Percentiles rank a stretch among this genome's conserved stretches.
These are phyloP conservation scores for Cladosporium sp. DNA, from an alignment of 2,329 filamentous ascomycete species.

Conservation along the genomic window DNA sequence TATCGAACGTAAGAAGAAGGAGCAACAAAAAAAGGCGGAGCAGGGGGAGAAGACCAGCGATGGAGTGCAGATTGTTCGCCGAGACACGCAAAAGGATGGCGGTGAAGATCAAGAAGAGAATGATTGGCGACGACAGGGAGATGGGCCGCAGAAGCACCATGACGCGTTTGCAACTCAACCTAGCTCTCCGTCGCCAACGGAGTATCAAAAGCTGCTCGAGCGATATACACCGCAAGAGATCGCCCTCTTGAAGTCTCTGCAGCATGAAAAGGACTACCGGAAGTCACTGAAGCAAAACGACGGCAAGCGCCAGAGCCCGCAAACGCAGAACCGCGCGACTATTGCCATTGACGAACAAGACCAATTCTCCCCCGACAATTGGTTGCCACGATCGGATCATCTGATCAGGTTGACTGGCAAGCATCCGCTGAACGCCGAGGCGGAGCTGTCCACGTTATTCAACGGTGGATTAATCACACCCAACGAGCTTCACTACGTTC, in stretches of 20 bases:
- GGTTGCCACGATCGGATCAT: slow-evolving; percentile 46
- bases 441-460: slow-evolving; percentile 40
- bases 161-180: slow-evolving; percentile 32
- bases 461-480: slow-evolving; percentile 49
- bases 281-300: slow-evolving; percentile 40
- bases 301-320: slow-evolving; percentile 38
- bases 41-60: slow-evolving; percentile 17
- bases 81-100: slow-evolving; percentile 19
- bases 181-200: too few relatives aligned
- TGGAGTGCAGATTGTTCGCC: neutral
- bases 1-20: slow-evolving; percentile 34
- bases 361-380: slow-evolving; percentile 51
- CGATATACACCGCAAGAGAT: slow-evolving; percentile 42
- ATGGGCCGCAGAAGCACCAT: slow-evolving; percentile 34
- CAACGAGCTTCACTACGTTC: slow-evolving; percentile 49
- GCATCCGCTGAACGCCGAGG: slow-evolving; percentile 51
- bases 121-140: slow-evolving; percentile 29
- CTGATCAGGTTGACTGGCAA: slow-evolving; percentile 51
- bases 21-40: slow-evolving; percentile 25
- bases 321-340: slow-evolving; percentile 27
- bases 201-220: slow-evolving; percentile 31
- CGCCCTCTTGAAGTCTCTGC: slow-evolving; percentile 38
- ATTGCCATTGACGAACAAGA: slow-evolving; percentile 47
- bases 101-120: slow-evolving; percentile 20
- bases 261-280: slow-evolving; percentile 44